A percentile compares a stretch with the other conserved stretches of the same genome.
Evolutionary conservation across 257 asterid genomes (phyloP).

Genomic region (Verbena officinalis): DNA sequence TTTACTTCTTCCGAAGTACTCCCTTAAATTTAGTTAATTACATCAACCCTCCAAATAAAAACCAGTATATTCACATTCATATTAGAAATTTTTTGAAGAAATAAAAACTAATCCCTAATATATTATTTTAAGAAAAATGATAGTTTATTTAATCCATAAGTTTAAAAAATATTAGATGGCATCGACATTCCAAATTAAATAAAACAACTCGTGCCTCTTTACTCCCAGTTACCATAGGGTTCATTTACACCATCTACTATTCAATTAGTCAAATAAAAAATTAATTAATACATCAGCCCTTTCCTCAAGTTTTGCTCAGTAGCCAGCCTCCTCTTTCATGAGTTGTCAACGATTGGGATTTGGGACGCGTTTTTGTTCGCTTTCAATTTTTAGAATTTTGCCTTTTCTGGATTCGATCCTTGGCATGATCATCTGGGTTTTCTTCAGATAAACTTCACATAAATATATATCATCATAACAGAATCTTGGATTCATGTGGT

Average conservation of each 20-base stretch:
- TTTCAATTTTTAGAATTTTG: constrained; percentile 14
- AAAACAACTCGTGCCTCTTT: background rate
- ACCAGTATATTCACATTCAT: no score
- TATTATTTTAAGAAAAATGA: no score
- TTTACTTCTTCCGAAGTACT: no score
- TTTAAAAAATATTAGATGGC: no score
- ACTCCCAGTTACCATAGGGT: no score
- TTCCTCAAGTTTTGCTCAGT: background rate
- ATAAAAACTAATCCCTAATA: no score
- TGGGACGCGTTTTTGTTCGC: constrained; percentile 16
- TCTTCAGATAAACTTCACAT: constrained; percentile 9
- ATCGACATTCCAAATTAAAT: background rate
- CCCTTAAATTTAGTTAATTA: no score
- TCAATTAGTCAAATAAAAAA: background rate
- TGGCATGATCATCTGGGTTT: constrained; percentile 21
- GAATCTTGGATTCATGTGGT: constrained; percentile 18
- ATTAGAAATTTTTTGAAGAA: no score
- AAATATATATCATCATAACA: background rate
- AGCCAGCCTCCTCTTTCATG: background rate
- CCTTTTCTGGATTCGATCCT: constrained; percentile 12
- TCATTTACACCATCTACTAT: no score
- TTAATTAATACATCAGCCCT: background rate
- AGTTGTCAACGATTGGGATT: constrained; percentile 24
- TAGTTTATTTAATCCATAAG: no score
- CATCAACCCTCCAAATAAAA: no score